Percentiles rank a stretch among this genome's conserved stretches.
Conservation (phyloP, 2,329 filamentous ascomycete genomes). For the Aspergillus hortae region DNA sequence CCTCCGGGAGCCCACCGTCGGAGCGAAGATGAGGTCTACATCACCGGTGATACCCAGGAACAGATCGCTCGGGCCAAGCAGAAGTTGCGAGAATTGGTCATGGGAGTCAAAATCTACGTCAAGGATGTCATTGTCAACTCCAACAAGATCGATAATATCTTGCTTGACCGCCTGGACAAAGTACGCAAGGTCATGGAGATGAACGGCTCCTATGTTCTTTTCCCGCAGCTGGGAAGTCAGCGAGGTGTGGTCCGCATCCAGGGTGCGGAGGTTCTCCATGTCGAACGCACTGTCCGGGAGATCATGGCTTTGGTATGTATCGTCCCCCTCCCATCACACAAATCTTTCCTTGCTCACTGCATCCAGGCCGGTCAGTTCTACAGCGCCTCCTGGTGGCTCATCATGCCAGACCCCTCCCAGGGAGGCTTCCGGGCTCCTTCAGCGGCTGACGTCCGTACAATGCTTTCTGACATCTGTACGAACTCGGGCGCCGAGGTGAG, state of each 20-base stretch:
- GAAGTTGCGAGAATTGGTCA: constrained; percentile 81
- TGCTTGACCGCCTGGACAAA: constrained; percentile 89
- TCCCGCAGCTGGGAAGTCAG: constrained; percentile 82
- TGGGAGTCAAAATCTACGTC: constrained; percentile 75
- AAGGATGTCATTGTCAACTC: constrained; percentile 89
- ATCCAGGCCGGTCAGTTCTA: constrained; percentile 92
- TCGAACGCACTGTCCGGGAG: constrained; percentile 91
- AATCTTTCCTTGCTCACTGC: background rate
- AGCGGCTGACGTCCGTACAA: constrained; percentile 72
- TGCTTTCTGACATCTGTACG: constrained; percentile 92
- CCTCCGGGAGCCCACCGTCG: constrained; percentile 76
- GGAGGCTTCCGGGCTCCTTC: constrained; percentile 57
- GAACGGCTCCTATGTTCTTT: constrained; percentile 91
- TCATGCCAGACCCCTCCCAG: constrained; percentile 66
- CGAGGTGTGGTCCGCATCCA: constrained; percentile 84
- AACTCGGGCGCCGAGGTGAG: constrained; percentile 93
- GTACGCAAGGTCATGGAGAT: constrained; percentile 96
- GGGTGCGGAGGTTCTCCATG: constrained; percentile 86
- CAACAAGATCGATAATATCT: constrained; percentile 90
- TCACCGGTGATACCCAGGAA: constrained; percentile 83
- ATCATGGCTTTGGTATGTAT: constrained; percentile 82
- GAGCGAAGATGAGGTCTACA: constrained; percentile 86
- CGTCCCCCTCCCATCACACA: background rate
- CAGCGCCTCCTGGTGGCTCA: constrained; percentile 92
- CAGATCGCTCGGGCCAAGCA: constrained; percentile 85